Evolutionary conservation across 2,329 filamentous ascomycete genomes (phyloP), one percentile per base, ranked within the genome.

Genomic region (Orbilia ellipsospora): DNA sequence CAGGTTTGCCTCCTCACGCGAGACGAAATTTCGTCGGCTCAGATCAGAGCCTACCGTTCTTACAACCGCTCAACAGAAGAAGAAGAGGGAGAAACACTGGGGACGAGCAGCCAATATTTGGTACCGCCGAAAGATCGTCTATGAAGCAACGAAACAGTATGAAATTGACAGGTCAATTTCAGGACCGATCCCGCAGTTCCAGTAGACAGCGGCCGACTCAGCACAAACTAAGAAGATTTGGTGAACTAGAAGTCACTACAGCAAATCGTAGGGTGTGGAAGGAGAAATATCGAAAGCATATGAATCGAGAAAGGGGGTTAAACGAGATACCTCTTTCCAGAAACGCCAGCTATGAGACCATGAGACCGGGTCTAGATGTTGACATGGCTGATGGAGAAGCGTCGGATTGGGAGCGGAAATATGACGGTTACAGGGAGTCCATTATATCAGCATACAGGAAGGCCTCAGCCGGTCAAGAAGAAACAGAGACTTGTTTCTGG

Each of bases 381-480:
- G 26, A 16, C 5, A n/a, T 13, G 13, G 42, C n/a, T 13, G 18
- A 44, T n/a, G 20, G 18, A 18, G 56, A 62, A n/a, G 6, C 13
- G 44, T 20, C 36, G 20, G 48, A 56, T 1, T 26, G 4, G 15
- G 44, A 62, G 50, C n/a, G n/a, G 12, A 16, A 44, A 40, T 70
- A 42, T 23, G 64, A 60, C 20, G 64, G 62, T 7, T 75, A 75
- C 26, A 54, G 72, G 15, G 42, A 16, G 16, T 75, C 64, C 1
- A 60, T 75, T 3, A 75, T 75, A 8, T 64, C 59, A 1, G 72
- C 64, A 5, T 69, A 69, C 23, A 15, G 40, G 18, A 18, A 28
- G 15, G 44, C 48, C 20, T 16, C 23, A 10, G 57, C 52, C 4
- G 10, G n/a, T 8, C 13, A 15, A 40, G 28, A 36, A n/a, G 68